Evolutionary conservation across 192 early-diverging fungal genomes (phyloP), one percentile per base, ranked within the genome.

Genomic region (Linnemannia schmuckeri): DNA sequence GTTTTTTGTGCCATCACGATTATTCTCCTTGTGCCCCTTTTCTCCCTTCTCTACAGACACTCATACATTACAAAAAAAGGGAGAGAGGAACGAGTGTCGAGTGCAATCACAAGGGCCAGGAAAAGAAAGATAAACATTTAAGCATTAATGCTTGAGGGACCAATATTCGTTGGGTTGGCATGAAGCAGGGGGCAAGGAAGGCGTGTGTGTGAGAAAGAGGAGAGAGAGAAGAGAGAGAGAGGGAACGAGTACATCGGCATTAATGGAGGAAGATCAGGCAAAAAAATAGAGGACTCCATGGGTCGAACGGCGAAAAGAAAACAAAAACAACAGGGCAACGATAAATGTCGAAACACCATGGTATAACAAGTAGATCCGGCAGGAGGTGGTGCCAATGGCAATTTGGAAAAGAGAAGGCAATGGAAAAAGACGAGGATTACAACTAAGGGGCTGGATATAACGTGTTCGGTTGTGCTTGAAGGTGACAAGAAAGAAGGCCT

Each of bases 31-130:
- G 9, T 15, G 24, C 55, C 30, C 30, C 9, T 27, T 35, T 66
- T 66, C 61, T 13, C 8, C 8, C 1, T 30, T 30, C 61, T 4
- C 49, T 33, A 66, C 7, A 61, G 7, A 61, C n/a, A 61, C 55
- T 27, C 24, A 61, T n/a, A 61, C 55, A 52, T 52, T 22, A 22
- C 18, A 12, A 66, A 66, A 63, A 63, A 63, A 33, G 30, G 61
- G 61, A 66, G 61, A 66, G 61, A 66, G 61, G 61, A 66, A 1
- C 12, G 61, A 66, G 61, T 66, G 61, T 66, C 61, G 61, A 66
- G 61, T 33, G 12, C 30, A 66, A 66, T 66, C 61, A 66, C 61
- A 35, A 66, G 61, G 61, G 61, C 4, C 61, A 66, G 61, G 61
- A 24, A 33, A 66, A 10, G 9, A 30, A 30, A 33, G 13, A 66